Base-by-base conservation (phyloP, 2,329 filamentous ascomycete genomes). In the Massarina eburnea region DNA sequence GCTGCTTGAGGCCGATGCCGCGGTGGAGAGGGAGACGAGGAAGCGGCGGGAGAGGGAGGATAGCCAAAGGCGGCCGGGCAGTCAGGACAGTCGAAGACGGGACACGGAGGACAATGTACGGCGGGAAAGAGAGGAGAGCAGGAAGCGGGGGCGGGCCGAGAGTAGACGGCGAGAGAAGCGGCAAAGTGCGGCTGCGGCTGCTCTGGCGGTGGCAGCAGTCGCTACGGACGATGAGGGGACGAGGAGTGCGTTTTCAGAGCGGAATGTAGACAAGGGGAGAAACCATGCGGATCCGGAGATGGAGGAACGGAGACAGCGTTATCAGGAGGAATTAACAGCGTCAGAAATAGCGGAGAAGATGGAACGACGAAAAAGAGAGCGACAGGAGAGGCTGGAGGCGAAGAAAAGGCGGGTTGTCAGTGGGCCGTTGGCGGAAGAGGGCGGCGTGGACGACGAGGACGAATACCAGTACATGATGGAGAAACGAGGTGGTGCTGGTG, bases 351-450 rank as follows among this genome's bases (percentile, higher is more conserved):
- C 76, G 29, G 66, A 64, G 52, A 64, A 57, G 39, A 67, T 64
- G 39, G 66, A 70, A 54, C 68, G 61, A 42, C 73, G 44, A 55
- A 66, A 71, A 54, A 77, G 75, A 59, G 61, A 58, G 43, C 67
- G 59, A 49, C 56, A 71, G 61, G 49, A 57, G 36, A 48, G 53
- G 32, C 59, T 53, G 7, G 54, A 62, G 53, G 50, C 61, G 48
- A 68, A 64, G 46, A 71, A 71, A 46, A 53, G 67, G 45, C 64
- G 76, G 30, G 68, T 78, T 2, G 64, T 75, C 20, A 79, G 76
- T 52, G 76, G 76, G 0, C 73, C 75, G 17, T 52, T 71, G 36
- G 66, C 76, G 18, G 76, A 79, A 51, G 68, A 74, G 42, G 67
- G 66, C 14, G 72, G 66, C n/a, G 58, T 67, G 14, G 72, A 73